Evolutionary conservation across 495 filamentous ascomycete species (phyloP), one percentile per base, ranked within the genome.

Genomic region (Penicillium riverlandense): DNA sequence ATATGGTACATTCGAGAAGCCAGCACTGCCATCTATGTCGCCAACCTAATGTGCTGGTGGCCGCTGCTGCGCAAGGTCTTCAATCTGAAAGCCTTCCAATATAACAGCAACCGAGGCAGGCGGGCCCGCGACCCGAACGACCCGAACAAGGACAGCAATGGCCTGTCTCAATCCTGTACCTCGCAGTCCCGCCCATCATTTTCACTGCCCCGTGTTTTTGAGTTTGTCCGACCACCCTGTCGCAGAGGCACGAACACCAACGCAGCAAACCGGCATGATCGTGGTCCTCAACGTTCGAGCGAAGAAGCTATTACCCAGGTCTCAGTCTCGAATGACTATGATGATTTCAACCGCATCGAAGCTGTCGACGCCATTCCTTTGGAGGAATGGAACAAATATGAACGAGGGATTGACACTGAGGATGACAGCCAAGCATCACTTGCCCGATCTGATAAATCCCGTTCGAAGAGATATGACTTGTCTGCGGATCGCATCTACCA

Each of bases 1-100:
- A 77, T 75, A 38, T 86, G 82, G 82, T 85, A 86, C 52, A 70
- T 75, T 14, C 77, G 82, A 8, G 81, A 85, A 70, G 71, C 77
- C 11, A 73, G 71, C 13, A 83, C 79, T 0, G 76, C 80, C 1
- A 70, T 84, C 9, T 72, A 80, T 37, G 77, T 83, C 4, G 73
- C 77, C n/a, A 84, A 84, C 39, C 53, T 84, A 11, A 79, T 80
- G 35, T 79, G 78, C 50, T 72, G 74, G 53, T 84, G 79, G 78
- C 73, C 78, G 1, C 64, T 80, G 0, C 49, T 81, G 10, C 70
- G 74, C 7, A 75, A 73, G 42, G 37, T 75, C 16, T 81, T 84
- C 35, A 61, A 61, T 2, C 45, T 65, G 31, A 63, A 50, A 16
- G 53, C 61, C 8, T 65, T 62, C 38, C 55, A 61, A 27, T 57